Conservation (phyloP, 2,329 filamentous ascomycete genomes). For the Microcera coccophila region DNA sequence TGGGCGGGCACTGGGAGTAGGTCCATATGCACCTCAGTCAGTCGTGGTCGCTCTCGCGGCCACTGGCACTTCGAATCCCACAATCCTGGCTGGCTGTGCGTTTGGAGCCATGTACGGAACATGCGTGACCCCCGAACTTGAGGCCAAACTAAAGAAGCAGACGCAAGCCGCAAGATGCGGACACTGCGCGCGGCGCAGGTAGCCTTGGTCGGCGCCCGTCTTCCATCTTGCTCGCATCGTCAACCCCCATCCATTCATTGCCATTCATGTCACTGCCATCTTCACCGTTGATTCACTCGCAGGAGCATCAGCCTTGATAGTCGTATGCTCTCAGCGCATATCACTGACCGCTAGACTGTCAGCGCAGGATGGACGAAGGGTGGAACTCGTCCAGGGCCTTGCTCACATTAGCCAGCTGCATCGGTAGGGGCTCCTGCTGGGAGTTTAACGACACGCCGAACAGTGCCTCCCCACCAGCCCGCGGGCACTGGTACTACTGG, state of each 20-base stretch:
- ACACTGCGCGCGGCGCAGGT: neutral
- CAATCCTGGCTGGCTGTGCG: neutral
- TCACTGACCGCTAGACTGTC: slow-evolving; percentile 29
- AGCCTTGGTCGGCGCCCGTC: neutral
- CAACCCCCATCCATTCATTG: neutral
- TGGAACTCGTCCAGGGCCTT: slow-evolving; percentile 23
- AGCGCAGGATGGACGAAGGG: slow-evolving; percentile 23
- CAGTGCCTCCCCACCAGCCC: slow-evolving; percentile 8
- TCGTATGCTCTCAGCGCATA: neutral
- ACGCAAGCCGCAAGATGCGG: neutral
- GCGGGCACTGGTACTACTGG: neutral
- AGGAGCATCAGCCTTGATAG: slow-evolving; percentile 4
- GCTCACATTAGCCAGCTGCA: slow-evolving; percentile 19
- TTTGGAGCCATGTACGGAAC: neutral
- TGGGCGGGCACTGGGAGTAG: too few species aligned
- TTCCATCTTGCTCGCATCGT: neutral
- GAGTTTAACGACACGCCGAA: slow-evolving; percentile 8
- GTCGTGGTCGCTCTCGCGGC: slow-evolving; percentile 12
- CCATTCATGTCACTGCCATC: slow-evolving; percentile 8
- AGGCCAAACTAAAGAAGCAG: neutral
- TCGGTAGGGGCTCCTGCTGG: slow-evolving; percentile 13
- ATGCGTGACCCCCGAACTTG: neutral
- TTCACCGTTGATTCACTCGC: too few species aligned
- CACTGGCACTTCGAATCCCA: slow-evolving; percentile 8
- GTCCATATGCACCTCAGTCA: slow-evolving; percentile 6